A percentile compares a stretch with the other conserved stretches of the same genome.
These are phyloP conservation scores for Arachnomyces sp. DNA, from an alignment of 2,329 filamentous ascomycete genomes.

Conservation along the genomic window DNA sequence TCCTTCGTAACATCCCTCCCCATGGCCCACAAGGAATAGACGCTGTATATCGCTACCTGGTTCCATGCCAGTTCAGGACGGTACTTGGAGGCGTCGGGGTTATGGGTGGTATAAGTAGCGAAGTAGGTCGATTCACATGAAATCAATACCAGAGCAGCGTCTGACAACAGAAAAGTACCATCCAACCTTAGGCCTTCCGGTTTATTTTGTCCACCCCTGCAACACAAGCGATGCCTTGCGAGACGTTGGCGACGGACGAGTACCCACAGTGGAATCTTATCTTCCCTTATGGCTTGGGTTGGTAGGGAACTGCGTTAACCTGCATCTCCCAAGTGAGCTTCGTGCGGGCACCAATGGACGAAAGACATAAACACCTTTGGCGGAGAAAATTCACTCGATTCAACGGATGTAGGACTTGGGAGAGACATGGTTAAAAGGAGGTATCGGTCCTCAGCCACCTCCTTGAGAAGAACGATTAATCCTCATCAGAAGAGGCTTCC, in stretches of 20 bases:
- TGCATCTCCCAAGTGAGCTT: constrained; percentile 68
- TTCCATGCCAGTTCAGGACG: constrained; percentile 58
- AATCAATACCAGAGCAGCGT: no score
- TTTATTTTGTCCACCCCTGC: constrained; percentile 91
- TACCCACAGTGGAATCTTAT: constrained; percentile 55
- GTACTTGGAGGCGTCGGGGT: constrained; percentile 54
- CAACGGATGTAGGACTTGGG: no score
- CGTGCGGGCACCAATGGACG: constrained; percentile 19
- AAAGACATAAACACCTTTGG: constrained; percentile 8
- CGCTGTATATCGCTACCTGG: constrained; percentile 62
- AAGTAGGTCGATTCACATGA: constrained; percentile 50
- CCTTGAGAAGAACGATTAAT: constrained; percentile 37
- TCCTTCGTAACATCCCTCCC: constrained; percentile 50
- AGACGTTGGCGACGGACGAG: constrained; percentile 43
- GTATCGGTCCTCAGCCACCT: constrained; percentile 2
- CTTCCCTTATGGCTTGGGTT: constrained; percentile 85
- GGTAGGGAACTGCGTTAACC: constrained; percentile 69
- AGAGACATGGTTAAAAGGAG: no score
- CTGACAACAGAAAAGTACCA: constrained; percentile 55
- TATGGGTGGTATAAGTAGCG: constrained; percentile 67
- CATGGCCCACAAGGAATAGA: constrained; percentile 56
- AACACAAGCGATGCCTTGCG: constrained; percentile 75
- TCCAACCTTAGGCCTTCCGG: constrained; percentile 67
- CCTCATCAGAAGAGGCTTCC: constrained; percentile 67
- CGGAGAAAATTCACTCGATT: not conserved